A percentile compares a stretch with the other conserved stretches of the same genome.
phyloP scores from a whole-genome alignment of 2,329 filamentous ascomycete species.

The Calonectria pseudoturangicola region DNA sequence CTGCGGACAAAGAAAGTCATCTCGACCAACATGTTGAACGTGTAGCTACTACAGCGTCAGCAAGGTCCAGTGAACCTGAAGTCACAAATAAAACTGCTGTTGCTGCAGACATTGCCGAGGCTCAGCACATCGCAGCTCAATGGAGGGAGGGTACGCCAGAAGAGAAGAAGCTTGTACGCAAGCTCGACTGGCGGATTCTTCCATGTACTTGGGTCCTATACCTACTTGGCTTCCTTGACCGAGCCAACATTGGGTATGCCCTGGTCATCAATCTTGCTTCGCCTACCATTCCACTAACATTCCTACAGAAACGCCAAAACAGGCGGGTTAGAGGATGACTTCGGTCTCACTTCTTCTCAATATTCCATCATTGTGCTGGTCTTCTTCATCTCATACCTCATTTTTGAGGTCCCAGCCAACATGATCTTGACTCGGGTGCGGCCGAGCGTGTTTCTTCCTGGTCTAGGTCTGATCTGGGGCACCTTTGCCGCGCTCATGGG shows the following conservation, averaged over 20 bases:
- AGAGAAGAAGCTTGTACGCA: conserved; percentile 4
- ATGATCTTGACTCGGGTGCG: conserved; percentile 16
- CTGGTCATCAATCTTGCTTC: neutral
- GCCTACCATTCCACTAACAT: neutral
- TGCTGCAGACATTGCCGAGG: neutral
- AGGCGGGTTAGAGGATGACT: conserved; percentile 7
- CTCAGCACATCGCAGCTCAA: neutral
- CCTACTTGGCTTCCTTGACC: conserved; percentile 5
- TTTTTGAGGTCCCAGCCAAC: conserved; percentile 17
- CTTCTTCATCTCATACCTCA: conserved; percentile 10
- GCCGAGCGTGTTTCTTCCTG: neutral
- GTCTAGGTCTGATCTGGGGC: conserved; percentile 2
- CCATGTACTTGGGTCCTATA: conserved; percentile 3
- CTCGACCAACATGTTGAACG: conserved; percentile 16
- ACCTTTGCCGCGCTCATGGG: conserved; percentile 12
- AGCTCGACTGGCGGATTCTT: conserved; percentile 18
- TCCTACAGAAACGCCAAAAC: neutral
- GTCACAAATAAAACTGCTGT: neutral
- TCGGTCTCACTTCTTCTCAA: conserved; percentile 10
- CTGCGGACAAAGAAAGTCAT: neutral
- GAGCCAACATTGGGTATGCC: conserved; percentile 9
- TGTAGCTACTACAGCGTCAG: neutral
- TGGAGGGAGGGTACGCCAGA: conserved; percentile 11
- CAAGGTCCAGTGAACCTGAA: neutral
- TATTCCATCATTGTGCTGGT: conserved; percentile 9